Evolutionary conservation across 768 basidiomycete genomes (phyloP).

Genomic region (Podaxis sp.): DNA sequence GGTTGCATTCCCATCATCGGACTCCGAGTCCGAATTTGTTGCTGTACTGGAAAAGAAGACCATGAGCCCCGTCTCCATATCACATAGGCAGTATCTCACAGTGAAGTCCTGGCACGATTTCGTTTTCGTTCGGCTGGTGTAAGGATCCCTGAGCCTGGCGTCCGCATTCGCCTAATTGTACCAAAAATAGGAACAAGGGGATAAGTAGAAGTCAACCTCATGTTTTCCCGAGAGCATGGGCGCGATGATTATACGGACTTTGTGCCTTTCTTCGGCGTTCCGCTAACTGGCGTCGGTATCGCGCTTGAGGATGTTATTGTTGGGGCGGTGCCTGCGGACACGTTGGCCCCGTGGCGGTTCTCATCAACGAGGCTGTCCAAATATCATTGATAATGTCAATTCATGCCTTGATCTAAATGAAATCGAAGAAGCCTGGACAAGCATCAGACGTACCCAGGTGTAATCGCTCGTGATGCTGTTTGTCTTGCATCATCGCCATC

Average conservation of each 20-base stretch:
- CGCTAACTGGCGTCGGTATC: slow-evolving; percentile 1
- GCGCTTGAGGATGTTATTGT: neutral
- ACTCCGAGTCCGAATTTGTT: slow-evolving; percentile 3
- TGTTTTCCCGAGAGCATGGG: neutral
- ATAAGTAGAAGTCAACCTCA: neutral
- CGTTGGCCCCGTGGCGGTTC: neutral
- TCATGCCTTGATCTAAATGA: neutral
- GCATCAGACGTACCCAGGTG: neutral
- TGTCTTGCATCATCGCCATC: neutral
- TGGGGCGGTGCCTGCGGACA: neutral
- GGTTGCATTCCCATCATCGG: slow-evolving; percentile 11
- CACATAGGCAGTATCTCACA: neutral
- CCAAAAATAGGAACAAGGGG: neutral
- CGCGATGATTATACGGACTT: slow-evolving; percentile 5
- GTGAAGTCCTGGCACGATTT: slow-evolving; percentile 2
- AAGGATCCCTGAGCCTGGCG: neutral
- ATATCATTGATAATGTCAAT: slow-evolving; percentile 10
- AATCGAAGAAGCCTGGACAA: neutral
- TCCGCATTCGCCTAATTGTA: slow-evolving; percentile 3
- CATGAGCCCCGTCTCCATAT: neutral
- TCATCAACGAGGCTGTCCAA: slow-evolving; percentile 11
- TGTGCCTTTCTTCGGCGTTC: slow-evolving; percentile 10
- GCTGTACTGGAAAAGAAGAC: neutral
- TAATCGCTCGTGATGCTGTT: neutral
- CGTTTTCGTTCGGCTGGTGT: slow-evolving; percentile 14